Percentiles rank a stretch among this genome's conserved stretches.
phyloP scores from a whole-genome alignment of 129 eudicot genomes.

The Cynara cardunculus region DNA sequence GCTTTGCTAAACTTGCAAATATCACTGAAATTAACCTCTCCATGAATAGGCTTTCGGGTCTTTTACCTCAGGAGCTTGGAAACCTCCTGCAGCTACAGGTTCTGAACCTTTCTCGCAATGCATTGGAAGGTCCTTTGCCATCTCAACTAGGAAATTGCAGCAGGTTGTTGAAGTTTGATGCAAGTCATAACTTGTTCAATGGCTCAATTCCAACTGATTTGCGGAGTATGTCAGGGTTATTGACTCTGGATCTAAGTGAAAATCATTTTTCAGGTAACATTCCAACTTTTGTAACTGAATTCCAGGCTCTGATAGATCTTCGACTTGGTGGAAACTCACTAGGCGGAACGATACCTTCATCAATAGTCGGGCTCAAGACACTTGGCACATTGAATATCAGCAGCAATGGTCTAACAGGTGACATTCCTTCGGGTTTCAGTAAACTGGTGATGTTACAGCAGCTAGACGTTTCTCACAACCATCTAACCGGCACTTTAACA shows the following conservation, averaged over 20 bases:
- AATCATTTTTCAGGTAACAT: slow-evolving; percentile 58
- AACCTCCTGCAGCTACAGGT: slow-evolving; percentile 47
- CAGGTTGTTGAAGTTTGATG: slow-evolving; percentile 46
- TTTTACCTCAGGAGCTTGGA: slow-evolving; percentile 59
- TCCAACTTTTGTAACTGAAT: slow-evolving; percentile 46
- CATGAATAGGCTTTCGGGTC: slow-evolving; percentile 48
- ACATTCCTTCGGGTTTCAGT: slow-evolving; percentile 46
- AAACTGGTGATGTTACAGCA: slow-evolving; percentile 45
- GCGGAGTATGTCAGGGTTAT: slow-evolving; percentile 46
- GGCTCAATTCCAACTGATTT: slow-evolving; percentile 58
- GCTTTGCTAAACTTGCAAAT: slow-evolving; percentile 44
- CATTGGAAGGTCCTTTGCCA: slow-evolving; percentile 65
- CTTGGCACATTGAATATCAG: slow-evolving; percentile 61
- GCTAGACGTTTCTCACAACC: slow-evolving; percentile 60
- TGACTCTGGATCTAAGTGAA: slow-evolving; percentile 52
- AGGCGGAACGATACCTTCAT: slow-evolving; percentile 55
- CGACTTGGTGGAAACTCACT: slow-evolving; percentile 63
- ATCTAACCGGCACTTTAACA: slow-evolving; percentile 56
- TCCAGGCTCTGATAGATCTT: slow-evolving; percentile 37
- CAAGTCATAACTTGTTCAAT: slow-evolving; percentile 50
- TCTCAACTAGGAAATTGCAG: slow-evolving; percentile 50
- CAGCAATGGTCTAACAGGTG: slow-evolving; percentile 50
- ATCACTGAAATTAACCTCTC: slow-evolving; percentile 50
- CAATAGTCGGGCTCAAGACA: slow-evolving; percentile 35
- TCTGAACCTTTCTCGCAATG: slow-evolving; percentile 63